Evolutionary conservation across 352 stramenopile species (phyloP).

Genomic region (Phytopythium montanum): DNA sequence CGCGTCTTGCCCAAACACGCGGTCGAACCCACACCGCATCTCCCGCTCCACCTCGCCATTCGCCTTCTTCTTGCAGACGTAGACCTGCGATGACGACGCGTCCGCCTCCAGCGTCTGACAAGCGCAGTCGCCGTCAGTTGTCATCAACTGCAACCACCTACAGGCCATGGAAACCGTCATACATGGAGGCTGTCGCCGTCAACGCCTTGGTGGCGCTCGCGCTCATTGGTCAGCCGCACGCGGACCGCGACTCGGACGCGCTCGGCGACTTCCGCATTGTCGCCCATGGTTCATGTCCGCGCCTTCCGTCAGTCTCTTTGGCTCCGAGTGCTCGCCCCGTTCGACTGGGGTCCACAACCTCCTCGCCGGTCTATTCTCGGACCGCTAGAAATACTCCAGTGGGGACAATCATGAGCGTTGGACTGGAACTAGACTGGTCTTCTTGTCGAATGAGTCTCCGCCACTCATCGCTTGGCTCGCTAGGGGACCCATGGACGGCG

Average conservation of each 20-base stretch:
- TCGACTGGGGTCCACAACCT: no score
- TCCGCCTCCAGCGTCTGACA: constrained; percentile 35
- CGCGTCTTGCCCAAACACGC: constrained; percentile 54
- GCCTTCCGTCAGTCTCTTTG: no score
- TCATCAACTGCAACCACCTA: no score
- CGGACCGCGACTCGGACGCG: constrained; percentile 76
- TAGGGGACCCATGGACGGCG: constrained; percentile 26
- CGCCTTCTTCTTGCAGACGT: constrained; percentile 49
- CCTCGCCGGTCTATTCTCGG: neutral
- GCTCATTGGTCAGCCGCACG: constrained; percentile 71
- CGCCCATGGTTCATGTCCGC: constrained; percentile 21
- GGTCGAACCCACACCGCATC: constrained; percentile 54
- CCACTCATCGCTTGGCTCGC: neutral
- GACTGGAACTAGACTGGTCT: neutral
- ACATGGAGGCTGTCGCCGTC: constrained; percentile 23
- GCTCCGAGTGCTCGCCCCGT: neutral
- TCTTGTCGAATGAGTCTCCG: no score
- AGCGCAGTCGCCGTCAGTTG: neutral
- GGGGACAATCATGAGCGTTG: neutral
- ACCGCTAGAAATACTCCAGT: neutral
- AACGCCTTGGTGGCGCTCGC: constrained; percentile 35
- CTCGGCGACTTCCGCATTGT: constrained; percentile 35
- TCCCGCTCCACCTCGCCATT: constrained; percentile 40
- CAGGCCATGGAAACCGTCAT: neutral
- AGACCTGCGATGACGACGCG: constrained; percentile 23